These are phyloP conservation scores for Globisporangium recalcitrans DNA, from an alignment of 352 stramenopile genomes.

Conservation along the genomic window DNA sequence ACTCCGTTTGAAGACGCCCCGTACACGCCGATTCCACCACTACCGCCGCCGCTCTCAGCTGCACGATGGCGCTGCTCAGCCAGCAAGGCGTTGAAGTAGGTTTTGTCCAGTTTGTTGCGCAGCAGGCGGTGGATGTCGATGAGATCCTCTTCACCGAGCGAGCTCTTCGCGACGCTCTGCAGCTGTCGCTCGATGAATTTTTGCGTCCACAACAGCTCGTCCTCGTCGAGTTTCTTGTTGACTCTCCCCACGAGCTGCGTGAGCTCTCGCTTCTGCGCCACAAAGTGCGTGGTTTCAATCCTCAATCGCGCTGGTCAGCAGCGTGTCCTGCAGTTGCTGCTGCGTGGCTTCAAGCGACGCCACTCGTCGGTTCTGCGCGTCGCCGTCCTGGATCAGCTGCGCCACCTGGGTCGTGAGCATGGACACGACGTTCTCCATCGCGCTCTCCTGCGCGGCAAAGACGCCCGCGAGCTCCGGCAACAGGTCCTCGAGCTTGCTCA, in stretches of 20 bases:
- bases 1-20: conserved; percentile 2
- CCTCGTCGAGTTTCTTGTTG: conserved; percentile 73
- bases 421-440: conserved; percentile 44
- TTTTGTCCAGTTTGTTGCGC: conserved; percentile 54
- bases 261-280: conserved; percentile 49
- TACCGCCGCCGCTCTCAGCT: conserved; percentile 13
- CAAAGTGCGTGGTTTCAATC: conserved; percentile 36
- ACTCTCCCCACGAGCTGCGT: conserved; percentile 56
- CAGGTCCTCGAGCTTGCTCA: conserved; percentile 60
- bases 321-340: conserved; percentile 17
- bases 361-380: conserved; percentile 27
- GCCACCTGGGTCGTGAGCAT: conserved; percentile 52
- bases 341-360: conserved; percentile 34
- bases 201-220: conserved; percentile 72
- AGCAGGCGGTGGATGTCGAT: conserved; percentile 53
- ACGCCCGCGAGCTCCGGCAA: conserved; percentile 61
- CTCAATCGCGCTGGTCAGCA: conserved; percentile 30
- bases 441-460: conserved; percentile 53
- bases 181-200: conserved; percentile 62
- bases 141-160: conserved; percentile 57
- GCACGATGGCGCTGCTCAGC: conserved; percentile 39
- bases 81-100: conserved; percentile 47
- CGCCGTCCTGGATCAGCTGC: conserved; percentile 33
- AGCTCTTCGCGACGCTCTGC: conserved; percentile 58
- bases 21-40: neutral